Conservation (phyloP, 345 rosid species). For the Carallia brachiata region DNA sequence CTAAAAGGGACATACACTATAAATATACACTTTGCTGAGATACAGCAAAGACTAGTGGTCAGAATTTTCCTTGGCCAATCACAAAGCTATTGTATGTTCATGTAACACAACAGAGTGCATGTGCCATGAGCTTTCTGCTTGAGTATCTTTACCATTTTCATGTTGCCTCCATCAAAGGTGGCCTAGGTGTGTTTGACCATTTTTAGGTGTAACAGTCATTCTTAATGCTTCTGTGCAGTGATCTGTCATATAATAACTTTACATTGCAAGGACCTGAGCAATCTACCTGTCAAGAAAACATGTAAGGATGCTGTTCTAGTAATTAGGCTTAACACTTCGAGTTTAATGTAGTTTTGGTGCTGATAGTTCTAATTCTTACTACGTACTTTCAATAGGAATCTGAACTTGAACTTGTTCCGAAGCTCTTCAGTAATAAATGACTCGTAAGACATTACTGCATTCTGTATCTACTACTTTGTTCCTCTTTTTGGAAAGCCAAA, state of each 20-base stretch:
- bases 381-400: conserved; percentile 36
- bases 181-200: too few relatives aligned
- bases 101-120: too few relatives aligned
- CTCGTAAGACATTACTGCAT: conserved; percentile 40
- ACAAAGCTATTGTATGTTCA: too few relatives aligned
- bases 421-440: conserved; percentile 41
- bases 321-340: background rate
- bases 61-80: too few relatives aligned
- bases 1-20: too few relatives aligned
- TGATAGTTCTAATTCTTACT: conserved; percentile 12
- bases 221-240: conserved; percentile 37
- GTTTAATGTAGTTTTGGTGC: background rate
- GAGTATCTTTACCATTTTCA: too few relatives aligned
- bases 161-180: too few relatives aligned
- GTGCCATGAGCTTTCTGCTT: too few relatives aligned
- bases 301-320: conserved; percentile 31
- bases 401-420: conserved; percentile 59
- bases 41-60: too few relatives aligned
- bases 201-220: background rate
- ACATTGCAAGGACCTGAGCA: conserved; percentile 32
- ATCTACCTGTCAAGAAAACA: conserved; percentile 32
- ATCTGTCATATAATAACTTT: conserved; percentile 53
- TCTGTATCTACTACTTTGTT: background rate
- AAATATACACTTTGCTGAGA: too few relatives aligned
- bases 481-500: background rate